phyloP scores from a whole-genome alignment of 768 basidiomycete species.

The Arthromyces matolae region DNA sequence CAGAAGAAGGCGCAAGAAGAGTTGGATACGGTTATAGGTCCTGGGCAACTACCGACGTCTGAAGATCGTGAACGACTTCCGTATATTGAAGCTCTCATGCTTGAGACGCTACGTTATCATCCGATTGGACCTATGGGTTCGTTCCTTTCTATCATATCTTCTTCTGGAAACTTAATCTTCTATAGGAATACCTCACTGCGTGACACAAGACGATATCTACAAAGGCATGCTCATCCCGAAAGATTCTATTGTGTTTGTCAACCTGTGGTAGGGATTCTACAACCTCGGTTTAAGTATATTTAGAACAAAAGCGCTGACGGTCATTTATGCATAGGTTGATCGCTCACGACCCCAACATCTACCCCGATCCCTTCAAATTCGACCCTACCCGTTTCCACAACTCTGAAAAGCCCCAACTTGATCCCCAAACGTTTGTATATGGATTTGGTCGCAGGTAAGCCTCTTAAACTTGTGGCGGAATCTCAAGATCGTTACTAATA shows the following conservation, averaged over 20 bases:
- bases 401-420: constrained; percentile 9
- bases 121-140: constrained; percentile 19
- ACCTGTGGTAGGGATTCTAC: constrained; percentile 1
- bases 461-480: no score
- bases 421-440: constrained; percentile 15
- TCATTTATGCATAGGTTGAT: constrained; percentile 2
- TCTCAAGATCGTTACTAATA: no score
- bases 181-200: constrained; percentile 7
- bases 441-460: constrained; percentile 14
- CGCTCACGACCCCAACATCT: constrained; percentile 7
- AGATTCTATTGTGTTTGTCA: constrained; percentile 8
- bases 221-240: constrained; percentile 14
- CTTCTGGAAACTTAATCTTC: no score
- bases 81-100: constrained; percentile 14
- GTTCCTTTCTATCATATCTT: neutral
- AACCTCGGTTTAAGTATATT: no score
- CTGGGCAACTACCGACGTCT: constrained; percentile 10
- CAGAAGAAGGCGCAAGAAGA: constrained; percentile 14
- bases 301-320: no score
- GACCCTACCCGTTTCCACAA: constrained; percentile 11
- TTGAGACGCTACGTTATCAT: constrained; percentile 13
- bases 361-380: constrained; percentile 10
- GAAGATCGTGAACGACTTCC: constrained; percentile 13
- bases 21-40: constrained; percentile 13
- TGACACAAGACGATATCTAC: constrained; percentile 11